These are phyloP conservation scores for Sutorius australiensis DNA, from an alignment of 768 basidiomycete genomes.

Conservation along the genomic window DNA sequence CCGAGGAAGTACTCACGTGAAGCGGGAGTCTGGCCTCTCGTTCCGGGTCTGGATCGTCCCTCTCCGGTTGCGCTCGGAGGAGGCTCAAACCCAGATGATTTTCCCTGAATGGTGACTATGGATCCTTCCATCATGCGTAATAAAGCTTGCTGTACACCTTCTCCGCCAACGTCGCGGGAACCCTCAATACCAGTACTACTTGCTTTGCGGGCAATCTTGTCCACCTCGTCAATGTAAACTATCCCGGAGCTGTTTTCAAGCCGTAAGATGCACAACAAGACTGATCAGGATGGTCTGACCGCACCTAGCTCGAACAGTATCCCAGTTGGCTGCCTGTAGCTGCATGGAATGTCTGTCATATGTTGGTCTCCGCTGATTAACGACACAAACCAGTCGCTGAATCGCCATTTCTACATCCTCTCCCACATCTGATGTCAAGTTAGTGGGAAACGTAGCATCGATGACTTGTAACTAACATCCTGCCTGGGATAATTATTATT, in stretches of 20 bases:
- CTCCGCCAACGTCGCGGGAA: constrained; percentile 86
- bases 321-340: constrained; percentile 90
- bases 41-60: constrained; percentile 47
- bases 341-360: constrained; percentile 27
- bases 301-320: constrained; percentile 81
- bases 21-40: constrained; percentile 41
- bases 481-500: constrained; percentile 42
- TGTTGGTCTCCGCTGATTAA: background rate
- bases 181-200: constrained; percentile 56
- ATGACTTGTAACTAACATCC: constrained; percentile 53
- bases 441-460: background rate
- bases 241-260: constrained; percentile 71
- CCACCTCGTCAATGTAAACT: constrained; percentile 94
- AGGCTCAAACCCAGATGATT: constrained; percentile 48
- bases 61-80: constrained; percentile 43
- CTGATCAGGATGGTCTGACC: background rate
- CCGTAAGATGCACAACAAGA: constrained; percentile 2
- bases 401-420: constrained; percentile 95
- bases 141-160: constrained; percentile 93
- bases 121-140: constrained; percentile 95
- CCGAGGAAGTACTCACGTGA: constrained; percentile 16
- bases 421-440: constrained; percentile 67
- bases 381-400: constrained; percentile 62
- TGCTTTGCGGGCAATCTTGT: constrained; percentile 78
- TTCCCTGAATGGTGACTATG: constrained; percentile 75